Base-by-base conservation (phyloP, 495 filamentous ascomycete species). In the Lophiostoma macrostomum region DNA sequence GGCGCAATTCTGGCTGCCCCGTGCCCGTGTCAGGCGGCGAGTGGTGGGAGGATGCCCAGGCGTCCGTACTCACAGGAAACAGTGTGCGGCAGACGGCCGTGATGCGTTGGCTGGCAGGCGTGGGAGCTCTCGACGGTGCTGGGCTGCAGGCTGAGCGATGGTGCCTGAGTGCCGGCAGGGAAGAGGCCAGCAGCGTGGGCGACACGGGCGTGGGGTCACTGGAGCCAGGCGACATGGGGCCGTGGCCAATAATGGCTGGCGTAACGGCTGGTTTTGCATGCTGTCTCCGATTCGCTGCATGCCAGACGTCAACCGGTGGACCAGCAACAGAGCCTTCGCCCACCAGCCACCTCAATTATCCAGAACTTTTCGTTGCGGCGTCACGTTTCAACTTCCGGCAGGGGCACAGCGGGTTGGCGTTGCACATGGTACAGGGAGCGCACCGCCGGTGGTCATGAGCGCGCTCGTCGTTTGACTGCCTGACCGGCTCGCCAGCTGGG, bases 171-270 rank as follows among this genome's bases (percentile, higher is more conserved):
- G 35, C 25, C 30, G 29, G 50, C 19, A 38, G 38, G 23, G 24
- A 47, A n/a, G 29, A 38, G 12, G 37, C 16, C 56, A 36, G 35
- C 45, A 34, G 52, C 50, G 38, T 20, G 52, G 32, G n/a, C 45
- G 28, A 56, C 50, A 44, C 20, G 52, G 32, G n/a, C 35, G n/a
- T 8, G 23, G 22, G 29, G 19, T 22, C 34, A 46, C 34, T 22
- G 38, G 31, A 45, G 20, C n/a, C 35, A 30, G 38, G 32, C 43
- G 8, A 20, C 29, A 40, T 2, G 46, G 47, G 25, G 25, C 23
- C 7, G 8, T 32, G 25, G 53, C 58, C 53, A 62, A 62, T 62
- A 47, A 57, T 40, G 27, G 34, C 42, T 53, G 46, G 47, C 12
- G 46, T 30, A 51, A 53, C 53, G 47, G 53, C 39, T 14, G 8